These are phyloP conservation scores for Ascoidea tarda DNA, from an alignment of 805 yeast genomes.

Conservation along the genomic window DNA sequence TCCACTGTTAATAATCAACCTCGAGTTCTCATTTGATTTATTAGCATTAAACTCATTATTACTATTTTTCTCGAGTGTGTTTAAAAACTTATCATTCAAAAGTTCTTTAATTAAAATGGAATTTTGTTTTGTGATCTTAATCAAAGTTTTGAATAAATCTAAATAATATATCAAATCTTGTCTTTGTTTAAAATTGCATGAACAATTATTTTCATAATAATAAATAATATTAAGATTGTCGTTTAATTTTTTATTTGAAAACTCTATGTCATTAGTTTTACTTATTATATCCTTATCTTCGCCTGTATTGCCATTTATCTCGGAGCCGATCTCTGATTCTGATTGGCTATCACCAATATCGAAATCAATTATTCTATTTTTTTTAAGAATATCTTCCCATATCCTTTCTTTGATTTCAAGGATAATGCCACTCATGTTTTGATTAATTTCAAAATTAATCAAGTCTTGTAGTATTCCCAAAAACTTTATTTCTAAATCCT, in stretches of 20 bases:
- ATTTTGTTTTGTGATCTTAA: not conserved
- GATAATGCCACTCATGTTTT: not conserved
- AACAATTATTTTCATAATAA: not conserved
- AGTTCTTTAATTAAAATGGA: not conserved
- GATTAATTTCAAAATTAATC: not conserved
- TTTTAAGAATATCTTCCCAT: not conserved
- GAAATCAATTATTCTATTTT: not conserved
- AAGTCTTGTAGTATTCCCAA: not conserved
- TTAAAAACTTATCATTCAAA: too few relatives aligned
- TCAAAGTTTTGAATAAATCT: not conserved
- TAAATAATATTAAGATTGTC: too few relatives aligned
- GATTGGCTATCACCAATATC: too few relatives aligned
- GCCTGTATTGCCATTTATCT: too few relatives aligned
- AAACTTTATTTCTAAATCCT: not conserved
- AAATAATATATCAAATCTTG: too few relatives aligned
- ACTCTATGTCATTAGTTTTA: not conserved
- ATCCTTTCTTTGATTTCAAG: not conserved
- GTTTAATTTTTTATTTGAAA: too few relatives aligned
- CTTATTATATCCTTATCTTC: not conserved
- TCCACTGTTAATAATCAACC: not conserved
- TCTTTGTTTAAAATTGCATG: not conserved
- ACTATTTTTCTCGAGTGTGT: not conserved
- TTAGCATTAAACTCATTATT: too few relatives aligned
- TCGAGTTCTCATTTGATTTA: too few relatives aligned
- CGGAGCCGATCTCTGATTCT: not conserved